Base-by-base conservation (phyloP, 805 yeast genomes). In the Wickerhamomyces ciferrii region DNA sequence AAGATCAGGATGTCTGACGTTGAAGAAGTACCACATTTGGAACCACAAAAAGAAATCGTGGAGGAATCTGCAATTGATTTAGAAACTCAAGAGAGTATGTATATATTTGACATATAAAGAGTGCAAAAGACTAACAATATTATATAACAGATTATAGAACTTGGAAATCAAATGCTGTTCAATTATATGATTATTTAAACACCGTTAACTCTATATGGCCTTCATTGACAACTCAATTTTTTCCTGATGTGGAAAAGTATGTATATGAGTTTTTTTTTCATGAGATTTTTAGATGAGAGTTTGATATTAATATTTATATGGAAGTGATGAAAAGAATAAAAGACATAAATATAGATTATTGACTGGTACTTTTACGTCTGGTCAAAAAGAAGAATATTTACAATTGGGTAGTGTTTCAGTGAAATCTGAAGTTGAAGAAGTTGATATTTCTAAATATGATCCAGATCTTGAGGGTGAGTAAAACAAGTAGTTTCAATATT, bases 161-260 rank as follows among this genome's bases (percentile, higher is more conserved):
- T 9, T 89, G 96, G 96, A 89, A 88, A 62, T 83, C 85, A 56
- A 84, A 92, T 34, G 82, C 88, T 3, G 89, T 89, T 10, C 69
- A 84, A 51, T 69, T 87, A 46, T 89, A 89, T 63, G 87, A 83
- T 54, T 76, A 84, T 50, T 70, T 88, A 41, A 82, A 85, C 51
- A 84, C 94, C 4, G 76, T 76, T 42, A 80, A 84, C 9, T 67
- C 82, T 23, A 75, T 79, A 44, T 82, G 82, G 78, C 95, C 96
- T 1, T 79, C 88, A 15, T 65, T 87, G 49, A 71, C 90, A 0
- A 75, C 85, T 17, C 79, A 83, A 53, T 86, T 89, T 81, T 67
- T 85, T 32, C 84, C 86, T 1, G 76, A 72, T 42, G 48, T 60
- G 15, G 64, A 66, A 41, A 53, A 54, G 4, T 45, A 55, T 2